Conservation (phyloP, 176 grass and related monocot species). For the Themeda triandra region DNA sequence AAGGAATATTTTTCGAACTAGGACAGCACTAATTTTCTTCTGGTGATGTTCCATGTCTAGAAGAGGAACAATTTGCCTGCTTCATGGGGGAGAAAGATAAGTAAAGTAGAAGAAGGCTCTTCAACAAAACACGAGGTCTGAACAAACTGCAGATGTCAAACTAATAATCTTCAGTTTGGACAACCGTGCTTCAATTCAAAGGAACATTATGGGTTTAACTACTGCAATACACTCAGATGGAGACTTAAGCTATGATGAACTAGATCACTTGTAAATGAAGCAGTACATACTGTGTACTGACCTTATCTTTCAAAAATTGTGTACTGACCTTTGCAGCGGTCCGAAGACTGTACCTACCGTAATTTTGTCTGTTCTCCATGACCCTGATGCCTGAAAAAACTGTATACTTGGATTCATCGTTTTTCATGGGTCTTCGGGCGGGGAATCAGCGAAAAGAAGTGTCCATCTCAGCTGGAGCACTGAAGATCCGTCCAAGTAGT, state of each 20-base stretch:
- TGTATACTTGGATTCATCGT: neutral
- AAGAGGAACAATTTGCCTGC: neutral
- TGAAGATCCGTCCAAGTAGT: slow-evolving; percentile 1
- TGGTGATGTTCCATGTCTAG: neutral
- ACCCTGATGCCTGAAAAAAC: neutral
- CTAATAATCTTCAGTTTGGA: neutral
- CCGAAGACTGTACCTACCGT: neutral
- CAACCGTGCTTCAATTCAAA: neutral
- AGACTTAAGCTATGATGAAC: slow-evolving; percentile 7
- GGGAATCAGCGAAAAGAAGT: neutral
- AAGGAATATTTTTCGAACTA: slow-evolving; percentile 4
- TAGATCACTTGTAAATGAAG: slow-evolving; percentile 26
- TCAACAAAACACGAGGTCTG: neutral
- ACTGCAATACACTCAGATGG: neutral
- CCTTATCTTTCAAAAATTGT: neutral
- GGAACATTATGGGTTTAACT: neutral
- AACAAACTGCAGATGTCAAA: neutral
- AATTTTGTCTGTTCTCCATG: neutral
- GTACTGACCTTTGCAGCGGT: neutral
- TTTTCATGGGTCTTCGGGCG: neutral
- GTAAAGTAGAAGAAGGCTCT: neutral
- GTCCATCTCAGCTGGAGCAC: neutral
- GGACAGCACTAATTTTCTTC: neutral
- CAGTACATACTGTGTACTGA: neutral
- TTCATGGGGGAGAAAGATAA: neutral